Conservation (phyloP, 2,329 filamentous ascomycete genomes). For the Coniochaeta sp. region DNA sequence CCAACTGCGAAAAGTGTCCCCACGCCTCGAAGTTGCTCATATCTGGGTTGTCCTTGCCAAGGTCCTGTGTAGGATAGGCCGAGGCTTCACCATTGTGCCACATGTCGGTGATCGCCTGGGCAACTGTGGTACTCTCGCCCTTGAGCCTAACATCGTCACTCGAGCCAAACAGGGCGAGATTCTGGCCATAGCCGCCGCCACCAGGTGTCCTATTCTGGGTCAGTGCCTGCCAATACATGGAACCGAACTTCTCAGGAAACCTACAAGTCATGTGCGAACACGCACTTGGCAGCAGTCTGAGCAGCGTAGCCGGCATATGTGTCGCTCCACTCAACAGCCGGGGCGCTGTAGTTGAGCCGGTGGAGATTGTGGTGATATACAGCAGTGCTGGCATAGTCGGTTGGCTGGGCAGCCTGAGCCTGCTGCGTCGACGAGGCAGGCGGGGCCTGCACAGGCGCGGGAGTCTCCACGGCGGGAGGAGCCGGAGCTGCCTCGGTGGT, state of each 20-base stretch:
- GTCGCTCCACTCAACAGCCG: constrained; percentile 56
- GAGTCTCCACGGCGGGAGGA: not conserved
- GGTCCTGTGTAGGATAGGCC: constrained; percentile 46
- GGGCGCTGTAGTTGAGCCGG: constrained; percentile 72
- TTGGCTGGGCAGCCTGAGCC: constrained; percentile 11
- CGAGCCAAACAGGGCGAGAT: constrained; percentile 64
- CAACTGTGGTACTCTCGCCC: constrained; percentile 46
- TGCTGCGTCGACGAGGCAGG: constrained; percentile 2
- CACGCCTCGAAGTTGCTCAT: constrained; percentile 55
- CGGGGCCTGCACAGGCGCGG: constrained; percentile 4
- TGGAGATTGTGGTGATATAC: constrained; percentile 79
- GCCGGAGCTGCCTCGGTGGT: not conserved
- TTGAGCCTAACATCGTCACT: constrained; percentile 26
- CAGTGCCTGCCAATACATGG: not conserved
- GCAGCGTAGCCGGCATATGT: constrained; percentile 57
- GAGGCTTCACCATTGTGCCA: constrained; percentile 83
- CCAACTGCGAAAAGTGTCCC: constrained; percentile 71
- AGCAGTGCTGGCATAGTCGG: constrained; percentile 27
- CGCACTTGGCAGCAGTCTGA: constrained; percentile 57
- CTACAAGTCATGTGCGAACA: constrained; percentile 71
- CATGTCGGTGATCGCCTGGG: constrained; percentile 64
- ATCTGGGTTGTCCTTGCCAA: constrained; percentile 51
- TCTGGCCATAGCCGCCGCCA: constrained; percentile 74
- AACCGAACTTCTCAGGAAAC: constrained; percentile 22
- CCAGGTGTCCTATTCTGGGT: constrained; percentile 38